A percentile compares a stretch with the other conserved stretches of the same genome.
These are phyloP conservation scores for Tolypocladium cylindrosporum DNA, from an alignment of 2,329 filamentous ascomycete genomes.

Conservation along the genomic window DNA sequence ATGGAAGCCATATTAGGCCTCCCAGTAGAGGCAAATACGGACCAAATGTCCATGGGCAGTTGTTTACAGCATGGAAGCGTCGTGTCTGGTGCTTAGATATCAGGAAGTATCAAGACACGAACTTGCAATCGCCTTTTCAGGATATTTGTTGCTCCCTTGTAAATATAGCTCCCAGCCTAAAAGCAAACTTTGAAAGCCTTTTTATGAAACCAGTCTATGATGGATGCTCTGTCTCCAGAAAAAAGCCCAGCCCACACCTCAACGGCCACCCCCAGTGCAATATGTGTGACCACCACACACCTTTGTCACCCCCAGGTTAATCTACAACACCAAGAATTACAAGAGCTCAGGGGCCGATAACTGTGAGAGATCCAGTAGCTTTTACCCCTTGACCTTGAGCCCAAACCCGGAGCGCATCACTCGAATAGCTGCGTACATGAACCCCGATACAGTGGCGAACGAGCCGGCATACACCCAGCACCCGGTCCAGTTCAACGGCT, in stretches of 20 bases:
- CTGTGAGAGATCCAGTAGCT: background rate
- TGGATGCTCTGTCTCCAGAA: background rate
- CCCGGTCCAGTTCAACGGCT: slow-evolving; percentile 11
- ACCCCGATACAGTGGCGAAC: background rate
- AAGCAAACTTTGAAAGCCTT: no score
- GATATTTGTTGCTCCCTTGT: no score
- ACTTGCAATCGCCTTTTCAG: no score
- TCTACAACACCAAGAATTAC: background rate
- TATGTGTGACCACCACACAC: no score
- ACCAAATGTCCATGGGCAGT: no score
- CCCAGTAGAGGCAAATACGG: background rate
- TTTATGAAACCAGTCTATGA: no score
- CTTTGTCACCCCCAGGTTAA: background rate
- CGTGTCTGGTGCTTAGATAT: no score
- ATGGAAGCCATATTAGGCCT: background rate
- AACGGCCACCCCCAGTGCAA: background rate
- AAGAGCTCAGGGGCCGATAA: background rate
- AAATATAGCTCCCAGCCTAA: no score
- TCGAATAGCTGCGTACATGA: background rate
- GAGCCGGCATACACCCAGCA: slow-evolving; percentile 10
- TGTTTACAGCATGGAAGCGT: no score
- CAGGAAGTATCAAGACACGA: no score
- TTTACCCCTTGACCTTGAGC: background rate
- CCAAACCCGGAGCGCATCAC: background rate
- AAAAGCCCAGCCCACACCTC: background rate